Base-by-base conservation (phyloP, 1,139 yeast genomes). In the Citeromyces siamensis region DNA sequence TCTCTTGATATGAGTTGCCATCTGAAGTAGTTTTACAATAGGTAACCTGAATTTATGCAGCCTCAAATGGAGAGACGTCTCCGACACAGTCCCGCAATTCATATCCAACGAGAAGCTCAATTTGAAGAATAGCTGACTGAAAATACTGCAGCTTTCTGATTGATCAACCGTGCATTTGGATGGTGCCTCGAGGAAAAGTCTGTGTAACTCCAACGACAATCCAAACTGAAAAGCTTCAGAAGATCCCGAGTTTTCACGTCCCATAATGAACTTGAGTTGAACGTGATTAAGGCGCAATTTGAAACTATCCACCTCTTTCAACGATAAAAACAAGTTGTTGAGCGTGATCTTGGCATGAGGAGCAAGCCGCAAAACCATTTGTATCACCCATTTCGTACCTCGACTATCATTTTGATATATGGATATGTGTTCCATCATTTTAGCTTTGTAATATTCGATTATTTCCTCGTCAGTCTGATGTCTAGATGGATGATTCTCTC, bases 391-490 rank as follows among this genome's bases (percentile, higher is more conserved):
- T 14, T 26, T 26, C 4, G 16, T 13, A 10, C 31, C 31, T 12
- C 16, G 31, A 4, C 17, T 13, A 3, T 26, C 16, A 7, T 26
- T 26, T 9, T 14, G 16, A 17, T 26, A 26, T 3, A 26, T 26
- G 9, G 31, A 26, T 6, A 26, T 13, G 8, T 26, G 31, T 17
- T 26, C 31, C 17, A 8, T 12, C 31, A 26, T 26, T 17, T 26
- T 26, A 13, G 31, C 31, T 9, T 26, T 14, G 31, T 26, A 26
- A 6, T 17, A 17, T 16, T 32, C 31, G 33, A 32, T 21, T 38
- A 32, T 19, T 33, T 33, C 8, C 19, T 12, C 26, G 33, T 27
- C 13, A 35, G 16, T n/a, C 35, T 37, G 19, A 31, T 35, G 13
- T 20, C 35, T 26, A 9, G 16, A 9, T 26, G 23, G 14, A n/a